Percentiles rank a stretch among this genome's conserved stretches.
These are phyloP conservation scores for Alisma plantagoaquatica DNA, from an alignment of 106 monocot genomes.

Conservation along the genomic window DNA sequence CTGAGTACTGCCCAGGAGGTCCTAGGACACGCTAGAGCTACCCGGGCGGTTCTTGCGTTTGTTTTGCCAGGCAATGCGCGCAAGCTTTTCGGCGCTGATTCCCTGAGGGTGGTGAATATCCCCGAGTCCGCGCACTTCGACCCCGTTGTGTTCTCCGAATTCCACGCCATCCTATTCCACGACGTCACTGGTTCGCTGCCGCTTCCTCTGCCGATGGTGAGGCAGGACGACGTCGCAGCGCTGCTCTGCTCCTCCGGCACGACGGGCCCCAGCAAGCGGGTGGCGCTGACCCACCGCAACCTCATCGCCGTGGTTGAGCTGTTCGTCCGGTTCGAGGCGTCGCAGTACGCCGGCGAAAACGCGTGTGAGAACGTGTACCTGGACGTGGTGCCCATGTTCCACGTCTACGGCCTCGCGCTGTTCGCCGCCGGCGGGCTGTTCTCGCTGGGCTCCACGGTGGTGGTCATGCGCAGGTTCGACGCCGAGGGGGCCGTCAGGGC, in stretches of 20 bases:
- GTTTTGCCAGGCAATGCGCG: background rate
- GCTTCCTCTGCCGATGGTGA: constrained; percentile 17
- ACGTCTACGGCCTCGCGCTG: constrained; percentile 60
- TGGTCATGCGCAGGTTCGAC: constrained; percentile 63
- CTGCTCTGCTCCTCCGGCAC: constrained; percentile 77
- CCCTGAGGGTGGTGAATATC: constrained; percentile 1
- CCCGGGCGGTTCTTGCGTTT: constrained; percentile 4
- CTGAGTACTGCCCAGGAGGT: constrained; percentile 39
- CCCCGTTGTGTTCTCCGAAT: background rate
- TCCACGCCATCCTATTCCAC: background rate
- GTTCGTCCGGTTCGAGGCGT: constrained; percentile 56
- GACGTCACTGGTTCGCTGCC: background rate
- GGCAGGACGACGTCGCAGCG: constrained; percentile 42
- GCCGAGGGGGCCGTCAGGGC: constrained; percentile 25
- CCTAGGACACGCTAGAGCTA: constrained; percentile 10
- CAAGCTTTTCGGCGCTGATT: background rate
- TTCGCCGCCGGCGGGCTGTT: constrained; percentile 53
- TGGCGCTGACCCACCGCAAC: constrained; percentile 45
- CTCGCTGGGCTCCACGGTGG: constrained; percentile 41
- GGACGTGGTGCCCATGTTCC: constrained; percentile 67
- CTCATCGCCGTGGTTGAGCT: constrained; percentile 58
- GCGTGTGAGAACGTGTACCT: constrained; percentile 66
- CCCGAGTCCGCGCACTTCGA: constrained; percentile 15
- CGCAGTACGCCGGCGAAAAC: constrained; percentile 18
- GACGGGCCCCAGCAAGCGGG: constrained; percentile 55